A percentile compares a stretch with the other conserved stretches of the same genome.
Conservation (phyloP, 2,329 filamentous ascomycete species). For the Xylaria arbuscula region DNA sequence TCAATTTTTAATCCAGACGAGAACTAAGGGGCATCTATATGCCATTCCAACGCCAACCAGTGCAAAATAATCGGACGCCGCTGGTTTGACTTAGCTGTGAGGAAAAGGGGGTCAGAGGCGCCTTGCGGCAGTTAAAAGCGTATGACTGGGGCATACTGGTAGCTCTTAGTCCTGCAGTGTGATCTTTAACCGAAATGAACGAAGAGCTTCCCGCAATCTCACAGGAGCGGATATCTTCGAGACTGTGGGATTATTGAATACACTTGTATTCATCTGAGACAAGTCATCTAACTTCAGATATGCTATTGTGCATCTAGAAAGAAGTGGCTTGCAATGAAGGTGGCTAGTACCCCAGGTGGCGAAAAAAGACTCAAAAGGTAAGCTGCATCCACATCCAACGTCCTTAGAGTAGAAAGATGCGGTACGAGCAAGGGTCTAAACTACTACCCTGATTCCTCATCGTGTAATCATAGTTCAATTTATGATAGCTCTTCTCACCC, state of each 20-base stretch:
- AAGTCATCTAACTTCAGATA: background rate
- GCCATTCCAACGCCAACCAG: background rate
- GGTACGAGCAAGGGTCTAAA: background rate
- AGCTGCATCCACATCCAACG: background rate
- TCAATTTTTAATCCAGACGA: constrained; percentile 23
- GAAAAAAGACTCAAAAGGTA: background rate
- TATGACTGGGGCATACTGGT: no score
- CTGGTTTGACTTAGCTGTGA: background rate
- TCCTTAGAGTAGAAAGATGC: background rate
- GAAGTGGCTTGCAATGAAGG: background rate
- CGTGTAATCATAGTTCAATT: background rate
- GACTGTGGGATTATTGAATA: background rate
- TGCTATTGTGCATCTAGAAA: background rate
- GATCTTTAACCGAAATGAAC: background rate
- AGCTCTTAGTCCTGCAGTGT: no score
- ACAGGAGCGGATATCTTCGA: background rate
- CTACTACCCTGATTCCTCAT: background rate
- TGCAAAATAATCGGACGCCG: no score
- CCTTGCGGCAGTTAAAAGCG: background rate
- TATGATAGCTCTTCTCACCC: background rate
- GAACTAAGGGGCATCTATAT: constrained; percentile 9
- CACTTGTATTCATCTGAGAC: background rate
- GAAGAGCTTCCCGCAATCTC: background rate
- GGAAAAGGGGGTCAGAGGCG: background rate
- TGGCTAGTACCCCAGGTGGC: background rate